Evolutionary conservation across 2,329 filamentous ascomycete species (phyloP), one percentile per base, ranked within the genome.

Genomic region (Hysterium pulicare): DNA sequence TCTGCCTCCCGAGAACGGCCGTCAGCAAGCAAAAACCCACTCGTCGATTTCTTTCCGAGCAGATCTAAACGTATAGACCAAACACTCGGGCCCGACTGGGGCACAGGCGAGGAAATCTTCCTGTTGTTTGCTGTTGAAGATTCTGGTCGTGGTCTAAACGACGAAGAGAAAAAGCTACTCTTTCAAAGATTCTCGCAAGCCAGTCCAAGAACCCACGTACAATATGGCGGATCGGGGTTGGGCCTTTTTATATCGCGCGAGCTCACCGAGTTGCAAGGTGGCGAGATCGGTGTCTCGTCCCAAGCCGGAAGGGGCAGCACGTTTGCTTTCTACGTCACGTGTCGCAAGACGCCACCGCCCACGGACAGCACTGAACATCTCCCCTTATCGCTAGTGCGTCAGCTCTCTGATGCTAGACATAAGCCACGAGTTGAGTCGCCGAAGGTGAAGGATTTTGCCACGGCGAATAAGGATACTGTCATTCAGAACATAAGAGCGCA

Each of bases 101-200:
- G 85, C 10, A 62, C 71, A 3, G 86, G 86, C 15, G 73, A 84
- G 40, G 71, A 76, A 2, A 71, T 83, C 1, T 88, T 77, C 58
- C 75, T 93, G 28, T 76, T 82, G 41, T 85, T 93, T 47, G 79
- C 84, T 31, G 86, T 93, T 19, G 78, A 81, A 49, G 87, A 93
- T 55, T 90, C 86, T 0, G 87, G 87, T 1, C 81, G 86, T 39
- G 86, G 86, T 0, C 71, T 93, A 11, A 84, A 76, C 3, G 74
- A 81, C 3, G 78, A 83, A 42, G 86, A 90, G 58, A 87, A 84
- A 68, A 83, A 84, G 38, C 75, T 82, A 34, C 74, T 93, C 0
- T 93, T 91, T 64, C 80, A 88, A 52, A 79, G 86, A 17, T 93
- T 93, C 61, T 83, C 84, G 5, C 87, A 91, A 65, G 85, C 86